Base-by-base conservation (phyloP, 2,329 filamentous ascomycete species). In the Colletotrichum lupini region DNA sequence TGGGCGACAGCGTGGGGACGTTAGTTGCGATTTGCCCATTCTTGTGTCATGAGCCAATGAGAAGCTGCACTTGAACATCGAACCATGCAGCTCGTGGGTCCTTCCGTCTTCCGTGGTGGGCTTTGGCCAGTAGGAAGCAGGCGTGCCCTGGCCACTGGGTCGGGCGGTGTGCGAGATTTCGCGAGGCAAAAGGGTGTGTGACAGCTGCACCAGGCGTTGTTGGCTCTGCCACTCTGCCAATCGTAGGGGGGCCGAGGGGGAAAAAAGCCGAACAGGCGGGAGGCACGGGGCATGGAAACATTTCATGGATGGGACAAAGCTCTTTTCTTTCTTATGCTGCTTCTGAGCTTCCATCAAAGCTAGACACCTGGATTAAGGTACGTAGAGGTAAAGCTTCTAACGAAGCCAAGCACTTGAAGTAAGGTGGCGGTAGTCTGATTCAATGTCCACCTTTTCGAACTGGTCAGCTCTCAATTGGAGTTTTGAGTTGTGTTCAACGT, bases 161-260 rank as follows among this genome's bases (percentile, higher is more conserved):
- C 67, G 71, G 71, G 71, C 71, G 71, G 71, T 73, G 71, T 73
- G 60, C 16, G 37, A 60, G 62, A 56, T 42, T n/a, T 58, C 56
- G 63, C 59, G 53, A 64, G 65, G 69, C 69, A 32, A 68, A 64
- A 37, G 55, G 60, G 46, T 52, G 70, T 59, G 46, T 30, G 11
- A 26, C 24, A 30, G 16, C n/a, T 64, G 57, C 35, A 28, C 35
- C 55, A 14, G 32, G 28, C 28, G 60, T 32, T 19, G 30, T 32
- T 19, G 30, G 11, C 24, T 28, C 37, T 42, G 5, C 37, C 37
- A 16, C 14, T 19, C 57, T 42, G 69, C 69, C 55, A 59, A 69
- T 60, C 59, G 37, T 24, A 69, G 59, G 60, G 66, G 42, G 58
- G 49, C 42, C 42, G 42, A 30, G 16, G 32, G 49, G 32, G 12